These are phyloP conservation scores for Chaetomiaceae sp. DNA, from an alignment of 2,329 filamentous ascomycete genomes.

Conservation along the genomic window DNA sequence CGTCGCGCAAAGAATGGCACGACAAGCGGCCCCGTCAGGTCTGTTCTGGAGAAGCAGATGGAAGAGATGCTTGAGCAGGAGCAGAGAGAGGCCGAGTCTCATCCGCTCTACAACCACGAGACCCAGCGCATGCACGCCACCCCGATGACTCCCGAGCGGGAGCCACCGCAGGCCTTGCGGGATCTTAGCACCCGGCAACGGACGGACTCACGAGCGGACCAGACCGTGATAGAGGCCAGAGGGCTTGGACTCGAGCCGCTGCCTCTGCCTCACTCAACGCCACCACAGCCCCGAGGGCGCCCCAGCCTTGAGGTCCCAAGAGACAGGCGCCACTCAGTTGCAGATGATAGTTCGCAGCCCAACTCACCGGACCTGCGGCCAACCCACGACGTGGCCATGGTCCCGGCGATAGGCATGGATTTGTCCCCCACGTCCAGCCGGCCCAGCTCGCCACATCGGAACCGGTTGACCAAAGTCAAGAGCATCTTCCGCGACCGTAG, in stretches of 20 bases:
- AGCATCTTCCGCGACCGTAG: slow-evolving; percentile 51
- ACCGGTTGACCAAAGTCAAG: slow-evolving; percentile 50
- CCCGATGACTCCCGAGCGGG: slow-evolving; percentile 30
- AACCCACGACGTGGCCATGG: slow-evolving; percentile 40
- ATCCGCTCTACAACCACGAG: slow-evolving; percentile 26
- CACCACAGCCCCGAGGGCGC: slow-evolving; percentile 31
- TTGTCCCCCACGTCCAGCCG: slow-evolving; percentile 59
- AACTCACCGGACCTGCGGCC: slow-evolving; percentile 48
- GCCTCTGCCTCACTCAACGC: slow-evolving; percentile 18
- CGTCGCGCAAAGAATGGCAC: slow-evolving; percentile 40
- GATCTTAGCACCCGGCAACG: slow-evolving; percentile 31
- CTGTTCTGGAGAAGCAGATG: slow-evolving; percentile 57
- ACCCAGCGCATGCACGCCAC: slow-evolving; percentile 30
- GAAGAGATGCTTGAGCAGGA: slow-evolving; percentile 53
- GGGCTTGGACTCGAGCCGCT: slow-evolving; percentile 17
- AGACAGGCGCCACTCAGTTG: slow-evolving; percentile 35
- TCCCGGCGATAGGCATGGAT: slow-evolving; percentile 56
- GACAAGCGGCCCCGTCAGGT: slow-evolving; percentile 43
- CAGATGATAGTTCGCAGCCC: slow-evolving; percentile 41
- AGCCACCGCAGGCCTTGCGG: slow-evolving; percentile 22
- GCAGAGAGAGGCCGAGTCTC: slow-evolving; percentile 38
- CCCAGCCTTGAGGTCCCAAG: slow-evolving; percentile 47
- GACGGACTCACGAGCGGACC: slow-evolving; percentile 34
- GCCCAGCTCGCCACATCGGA: slow-evolving; percentile 56
- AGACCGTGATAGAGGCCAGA: slow-evolving; percentile 35